Conservation (phyloP, 164 flowering plant genomes). For the Piper betle region DNA sequence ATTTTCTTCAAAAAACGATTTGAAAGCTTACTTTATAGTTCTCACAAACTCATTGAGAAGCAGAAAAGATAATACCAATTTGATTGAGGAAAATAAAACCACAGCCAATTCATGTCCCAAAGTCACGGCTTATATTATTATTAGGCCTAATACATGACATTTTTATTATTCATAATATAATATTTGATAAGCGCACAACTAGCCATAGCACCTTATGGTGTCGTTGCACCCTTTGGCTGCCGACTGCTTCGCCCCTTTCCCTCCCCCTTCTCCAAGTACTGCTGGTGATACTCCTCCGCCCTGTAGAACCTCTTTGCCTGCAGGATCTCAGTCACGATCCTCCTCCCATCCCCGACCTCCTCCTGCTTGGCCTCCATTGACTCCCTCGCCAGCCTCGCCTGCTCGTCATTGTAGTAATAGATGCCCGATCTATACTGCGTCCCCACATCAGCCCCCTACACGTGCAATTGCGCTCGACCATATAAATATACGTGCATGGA, state of each 20-base stretch:
- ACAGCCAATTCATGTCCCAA: no score
- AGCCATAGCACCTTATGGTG: conserved; percentile 53
- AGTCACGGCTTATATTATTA: no score
- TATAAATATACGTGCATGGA: not conserved
- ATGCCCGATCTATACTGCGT: conserved; percentile 91
- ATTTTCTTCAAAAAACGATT: no score
- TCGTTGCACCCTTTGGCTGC: conserved; percentile 82
- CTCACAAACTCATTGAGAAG: no score
- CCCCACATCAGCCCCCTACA: conserved; percentile 84
- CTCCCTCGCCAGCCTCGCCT: conserved; percentile 60
- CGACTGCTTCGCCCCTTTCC: conserved; percentile 61
- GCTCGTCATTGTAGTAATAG: conserved; percentile 83
- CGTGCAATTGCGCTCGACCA: not conserved
- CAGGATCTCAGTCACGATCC: conserved; percentile 72
- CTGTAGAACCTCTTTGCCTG: conserved; percentile 86
- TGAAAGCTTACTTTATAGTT: no score
- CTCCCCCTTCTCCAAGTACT: conserved; percentile 77
- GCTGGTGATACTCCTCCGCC: conserved; percentile 91
- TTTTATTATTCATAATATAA: no score
- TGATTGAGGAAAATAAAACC: no score
- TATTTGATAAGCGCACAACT: not conserved
- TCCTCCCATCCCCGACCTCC: conserved; percentile 39
- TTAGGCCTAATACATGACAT: no score
- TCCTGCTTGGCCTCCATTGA: conserved; percentile 50
- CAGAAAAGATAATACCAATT: no score